These are phyloP conservation scores for Cladosporium austrohemisphaericum DNA, from an alignment of 2,329 filamentous ascomycete species.

Conservation along the genomic window DNA sequence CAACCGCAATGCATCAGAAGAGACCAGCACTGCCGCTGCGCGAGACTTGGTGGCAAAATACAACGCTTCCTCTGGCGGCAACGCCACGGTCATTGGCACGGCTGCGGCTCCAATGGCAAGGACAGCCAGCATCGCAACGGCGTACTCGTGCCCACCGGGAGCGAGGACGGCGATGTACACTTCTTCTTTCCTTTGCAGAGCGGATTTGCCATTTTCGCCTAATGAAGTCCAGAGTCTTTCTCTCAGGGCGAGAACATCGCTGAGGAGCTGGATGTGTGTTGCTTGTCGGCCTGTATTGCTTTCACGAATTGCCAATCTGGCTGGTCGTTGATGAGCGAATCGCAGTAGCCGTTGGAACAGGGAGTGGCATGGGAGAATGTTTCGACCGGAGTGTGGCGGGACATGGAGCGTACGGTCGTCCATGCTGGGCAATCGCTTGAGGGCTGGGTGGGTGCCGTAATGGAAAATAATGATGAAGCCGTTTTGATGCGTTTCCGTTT, in stretches of 20 bases:
- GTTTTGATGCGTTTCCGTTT: too few relatives aligned
- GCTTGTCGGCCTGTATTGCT: conserved; percentile 35
- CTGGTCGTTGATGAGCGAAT: conserved; percentile 35
- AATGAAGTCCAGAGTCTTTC: conserved; percentile 34
- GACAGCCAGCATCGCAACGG: conserved; percentile 47
- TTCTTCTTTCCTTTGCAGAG: conserved; percentile 35
- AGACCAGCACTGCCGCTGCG: conserved; percentile 38
- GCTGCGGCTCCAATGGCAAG: conserved; percentile 46
- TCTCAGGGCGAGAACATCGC: conserved; percentile 44
- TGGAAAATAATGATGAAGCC: too few relatives aligned
- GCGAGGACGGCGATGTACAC: conserved; percentile 46
- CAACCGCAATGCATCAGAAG: conserved; percentile 32
- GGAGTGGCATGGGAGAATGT: conserved; percentile 31
- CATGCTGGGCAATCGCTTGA: background rate
- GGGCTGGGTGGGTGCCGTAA: too few relatives aligned
- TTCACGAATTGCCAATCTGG: conserved; percentile 40
- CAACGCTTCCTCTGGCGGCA: conserved; percentile 43
- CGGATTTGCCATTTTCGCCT: conserved; percentile 25
- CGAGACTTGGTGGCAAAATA: conserved; percentile 43
- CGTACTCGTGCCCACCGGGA: conserved; percentile 46
- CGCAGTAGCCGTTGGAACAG: conserved; percentile 42
- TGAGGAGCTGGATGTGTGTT: conserved; percentile 43
- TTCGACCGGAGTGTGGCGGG: conserved; percentile 20
- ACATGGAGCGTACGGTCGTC: conserved; percentile 28
- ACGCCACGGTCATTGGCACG: conserved; percentile 42